Evolutionary conservation across 2,329 filamentous ascomycete genomes (phyloP).

Genomic region (Colletotrichum lentis): DNA sequence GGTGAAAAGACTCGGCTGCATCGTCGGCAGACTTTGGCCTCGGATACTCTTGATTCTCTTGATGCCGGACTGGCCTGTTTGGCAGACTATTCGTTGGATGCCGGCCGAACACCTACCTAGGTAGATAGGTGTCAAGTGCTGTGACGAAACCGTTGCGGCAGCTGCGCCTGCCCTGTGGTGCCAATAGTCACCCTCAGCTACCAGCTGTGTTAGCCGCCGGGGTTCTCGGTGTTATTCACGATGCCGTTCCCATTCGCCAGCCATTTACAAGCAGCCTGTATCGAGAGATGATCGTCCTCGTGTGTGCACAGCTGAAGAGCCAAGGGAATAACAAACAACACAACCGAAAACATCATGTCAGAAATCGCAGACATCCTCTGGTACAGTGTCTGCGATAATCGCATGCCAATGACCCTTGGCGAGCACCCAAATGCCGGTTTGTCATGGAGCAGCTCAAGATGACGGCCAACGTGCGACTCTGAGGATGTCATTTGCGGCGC

Average conservation of each 20-base stretch:
- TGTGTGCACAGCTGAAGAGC: background rate
- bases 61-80: background rate
- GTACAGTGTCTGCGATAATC: background rate
- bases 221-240: background rate
- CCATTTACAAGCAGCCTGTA: background rate
- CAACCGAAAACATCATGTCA: background rate
- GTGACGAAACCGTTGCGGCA: background rate
- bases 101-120: background rate
- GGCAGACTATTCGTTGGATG: background rate
- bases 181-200: background rate
- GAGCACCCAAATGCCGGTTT: conserved; percentile 4
- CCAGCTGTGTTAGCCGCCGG: background rate
- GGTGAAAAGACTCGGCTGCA: background rate
- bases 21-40: background rate
- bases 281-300: background rate
- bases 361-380: too few relatives aligned
- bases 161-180: background rate
- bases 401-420: background rate
- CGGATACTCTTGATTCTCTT: background rate
- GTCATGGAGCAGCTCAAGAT: background rate
- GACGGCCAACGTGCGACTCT: background rate
- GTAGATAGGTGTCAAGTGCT: background rate
- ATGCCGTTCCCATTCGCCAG: background rate
- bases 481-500: conserved; percentile 16
- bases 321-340: background rate